These are phyloP conservation scores for Calocybe gambosa DNA, from an alignment of 1,284 basidiomycete species.

Conservation along the genomic window DNA sequence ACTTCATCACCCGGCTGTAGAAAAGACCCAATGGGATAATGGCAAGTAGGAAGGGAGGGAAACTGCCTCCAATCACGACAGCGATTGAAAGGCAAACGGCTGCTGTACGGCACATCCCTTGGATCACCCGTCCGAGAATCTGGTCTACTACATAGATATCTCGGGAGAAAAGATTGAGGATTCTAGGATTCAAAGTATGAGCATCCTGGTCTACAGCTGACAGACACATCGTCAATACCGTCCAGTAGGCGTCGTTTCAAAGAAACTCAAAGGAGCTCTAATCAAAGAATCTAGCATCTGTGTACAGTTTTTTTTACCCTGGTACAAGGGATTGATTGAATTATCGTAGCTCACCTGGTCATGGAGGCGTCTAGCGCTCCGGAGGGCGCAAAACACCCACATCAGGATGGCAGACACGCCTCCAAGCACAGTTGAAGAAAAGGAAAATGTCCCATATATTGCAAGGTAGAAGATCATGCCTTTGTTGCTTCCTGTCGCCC, in stretches of 20 bases:
- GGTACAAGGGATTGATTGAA: background rate
- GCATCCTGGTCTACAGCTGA: background rate
- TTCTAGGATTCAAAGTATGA: slow-evolving; percentile 32
- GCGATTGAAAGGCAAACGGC: slow-evolving; percentile 68
- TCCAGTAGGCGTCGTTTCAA: slow-evolving; percentile 80
- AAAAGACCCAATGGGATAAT: slow-evolving; percentile 73
- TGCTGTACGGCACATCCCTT: slow-evolving; percentile 58
- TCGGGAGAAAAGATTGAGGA: slow-evolving; percentile 86
- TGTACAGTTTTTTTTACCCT: background rate
- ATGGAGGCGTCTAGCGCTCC: slow-evolving; percentile 72
- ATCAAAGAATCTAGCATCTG: slow-evolving; percentile 78
- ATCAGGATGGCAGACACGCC: slow-evolving; percentile 58
- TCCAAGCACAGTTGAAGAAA: slow-evolving; percentile 46
- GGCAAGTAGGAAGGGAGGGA: slow-evolving; percentile 78
- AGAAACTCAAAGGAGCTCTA: slow-evolving; percentile 81
- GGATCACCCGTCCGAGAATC: slow-evolving; percentile 71
- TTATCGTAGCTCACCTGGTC: slow-evolving; percentile 50
- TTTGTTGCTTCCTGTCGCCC: slow-evolving; percentile 49
- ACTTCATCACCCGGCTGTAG: slow-evolving; percentile 76
- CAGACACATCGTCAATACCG: slow-evolving; percentile 36
- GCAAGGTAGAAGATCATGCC: slow-evolving; percentile 55
- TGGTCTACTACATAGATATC: slow-evolving; percentile 92
- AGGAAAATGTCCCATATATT: slow-evolving; percentile 57
- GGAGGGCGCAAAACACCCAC: slow-evolving; percentile 75
- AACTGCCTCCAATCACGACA: slow-evolving; percentile 72